Evolutionary conservation across 768 basidiomycete genomes (phyloP), one percentile per base, ranked within the genome.

Genomic region (Clitopilus hobsonii): DNA sequence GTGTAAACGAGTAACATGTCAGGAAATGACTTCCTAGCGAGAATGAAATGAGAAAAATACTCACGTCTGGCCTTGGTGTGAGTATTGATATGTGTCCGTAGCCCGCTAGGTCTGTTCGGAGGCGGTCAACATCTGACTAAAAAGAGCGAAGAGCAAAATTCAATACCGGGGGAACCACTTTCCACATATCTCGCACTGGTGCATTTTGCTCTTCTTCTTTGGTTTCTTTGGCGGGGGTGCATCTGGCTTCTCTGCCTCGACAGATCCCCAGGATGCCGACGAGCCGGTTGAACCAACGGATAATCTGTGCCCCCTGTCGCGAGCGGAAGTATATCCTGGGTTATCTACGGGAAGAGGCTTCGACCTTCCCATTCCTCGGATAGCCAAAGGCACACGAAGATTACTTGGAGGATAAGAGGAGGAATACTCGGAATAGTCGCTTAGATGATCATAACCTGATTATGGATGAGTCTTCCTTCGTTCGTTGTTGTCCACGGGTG

Each of bases 61-160:
- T 49, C 60, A 83, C 82, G 82, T 63, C 74, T 76, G 36, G 70
- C 67, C 32, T 82, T 77, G 56, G 71, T 79, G 60, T 84, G 83
- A 0, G 75, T 77, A 59, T 81, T 81, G 78, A 83, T 81, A 60
- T 84, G 83, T 5, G 81, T 83, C 48, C 68, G 66, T 23, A 84
- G 68, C 16, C 80, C 82, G 59, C 81, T 82, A 2, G 82, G 83
- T 26, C 80, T 80, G 38, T 18, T 49, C 18, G 41, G 10, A 10
- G 27, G 26, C 38, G 23, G 32, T 51, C 51, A 25, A 53, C 22
- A 51, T 13, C 13, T 51, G 11, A 52, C n/a, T 54, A n/a, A 30
- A 18, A 22, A 5, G 18, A 22, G 25, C 50, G 1, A 52, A 20
- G 28, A 47, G 26, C 16, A 38, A 30, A 56, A 67, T 16, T 45